Percentiles rank a stretch among this genome's conserved stretches.
Conservation (phyloP, 2,329 filamentous ascomycete species). For the Chaetomiaceae sp. region DNA sequence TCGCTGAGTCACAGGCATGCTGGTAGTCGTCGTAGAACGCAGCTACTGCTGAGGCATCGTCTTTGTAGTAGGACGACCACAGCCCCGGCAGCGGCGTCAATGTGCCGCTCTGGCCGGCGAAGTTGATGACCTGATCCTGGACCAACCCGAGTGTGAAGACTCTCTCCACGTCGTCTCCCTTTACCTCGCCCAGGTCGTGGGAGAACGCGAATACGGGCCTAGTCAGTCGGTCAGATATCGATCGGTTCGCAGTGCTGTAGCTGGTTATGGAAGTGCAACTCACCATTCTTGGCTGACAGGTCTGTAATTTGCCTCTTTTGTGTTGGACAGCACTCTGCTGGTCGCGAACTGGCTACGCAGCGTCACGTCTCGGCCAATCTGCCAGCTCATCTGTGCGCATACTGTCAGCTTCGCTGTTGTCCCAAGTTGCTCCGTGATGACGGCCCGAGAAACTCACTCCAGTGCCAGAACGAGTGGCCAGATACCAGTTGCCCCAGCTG, state of each 20-base stretch:
- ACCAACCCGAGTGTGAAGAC: slow-evolving; percentile 72
- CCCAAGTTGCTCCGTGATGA: too few species aligned
- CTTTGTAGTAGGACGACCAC: slow-evolving; percentile 68
- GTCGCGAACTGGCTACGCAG: slow-evolving; percentile 62
- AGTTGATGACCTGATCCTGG: slow-evolving; percentile 71
- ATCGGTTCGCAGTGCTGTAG: too few species aligned
- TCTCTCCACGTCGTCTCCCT: slow-evolving; percentile 33
- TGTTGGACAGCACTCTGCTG: slow-evolving; percentile 56
- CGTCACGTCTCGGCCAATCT: slow-evolving; percentile 60
- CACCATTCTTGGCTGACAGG: slow-evolving; percentile 57
- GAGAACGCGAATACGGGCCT: slow-evolving; percentile 78
- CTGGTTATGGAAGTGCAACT: slow-evolving; percentile 4
- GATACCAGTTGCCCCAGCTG: slow-evolving; percentile 77
- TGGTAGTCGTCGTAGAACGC: slow-evolving; percentile 73
- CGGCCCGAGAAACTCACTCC: slow-evolving; percentile 32
- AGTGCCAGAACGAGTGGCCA: slow-evolving; percentile 55
- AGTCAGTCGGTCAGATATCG: neutral
- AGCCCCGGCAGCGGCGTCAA: slow-evolving; percentile 62
- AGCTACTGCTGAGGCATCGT: slow-evolving; percentile 54
- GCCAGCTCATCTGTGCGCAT: slow-evolving; percentile 51
- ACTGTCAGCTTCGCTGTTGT: neutral
- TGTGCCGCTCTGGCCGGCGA: slow-evolving; percentile 58
- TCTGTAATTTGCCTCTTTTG: slow-evolving; percentile 59
- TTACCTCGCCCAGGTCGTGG: slow-evolving; percentile 49
- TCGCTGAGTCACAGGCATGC: slow-evolving; percentile 33